Base-by-base conservation (phyloP, 2,329 filamentous ascomycete genomes). In the Xylaria sp. region DNA sequence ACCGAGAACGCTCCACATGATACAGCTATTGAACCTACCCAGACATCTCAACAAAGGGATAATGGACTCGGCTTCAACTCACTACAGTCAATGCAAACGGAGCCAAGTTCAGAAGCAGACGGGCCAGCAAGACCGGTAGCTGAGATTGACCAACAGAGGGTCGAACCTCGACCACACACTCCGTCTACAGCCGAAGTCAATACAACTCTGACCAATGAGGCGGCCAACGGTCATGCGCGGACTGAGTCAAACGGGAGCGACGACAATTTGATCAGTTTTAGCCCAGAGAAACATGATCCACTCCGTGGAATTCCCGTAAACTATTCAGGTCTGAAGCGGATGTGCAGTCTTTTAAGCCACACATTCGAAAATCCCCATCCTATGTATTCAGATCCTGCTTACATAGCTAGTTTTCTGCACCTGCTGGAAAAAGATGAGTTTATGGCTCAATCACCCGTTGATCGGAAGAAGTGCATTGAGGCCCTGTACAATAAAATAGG, bases 351-450 rank as follows among this genome's bases (percentile, higher is more conserved):
- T 4, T 33, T 69, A 15, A 5, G 7, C 10, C 33, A 53, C 26
- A 57, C 49, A 23, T 20, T 66, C 6, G 40, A 44, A 15, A 31
- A 28, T n/a, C 15, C 10, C 26, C 46, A 40, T 42, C 36, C 33
- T 1, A 13, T 38, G 4, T 6, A 49, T 20, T 10, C 4, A 13
- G 48, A 65, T 49, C 28, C 63, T 3, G 53, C 64, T 23, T 66
- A 66, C 20, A 40, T 69, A 6, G 44, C 68, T 20, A 63, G 63
- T 9, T 49, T 67, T 1, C 17, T 68, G 9, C 59, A 71, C 36
- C 69, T 77, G 3, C 48, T 58, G 56, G 57, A 61, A n/a, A 42
- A 63, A 17, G 42, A 64, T 2, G 51, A 60, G 10, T 77, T 75
- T 20, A 38, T 38, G 15, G 5, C 38, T 2, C 28, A 75, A 17